Evolutionary conservation across 345 rosid species (phyloP).

Genomic region (Isatis tinctoria): DNA sequence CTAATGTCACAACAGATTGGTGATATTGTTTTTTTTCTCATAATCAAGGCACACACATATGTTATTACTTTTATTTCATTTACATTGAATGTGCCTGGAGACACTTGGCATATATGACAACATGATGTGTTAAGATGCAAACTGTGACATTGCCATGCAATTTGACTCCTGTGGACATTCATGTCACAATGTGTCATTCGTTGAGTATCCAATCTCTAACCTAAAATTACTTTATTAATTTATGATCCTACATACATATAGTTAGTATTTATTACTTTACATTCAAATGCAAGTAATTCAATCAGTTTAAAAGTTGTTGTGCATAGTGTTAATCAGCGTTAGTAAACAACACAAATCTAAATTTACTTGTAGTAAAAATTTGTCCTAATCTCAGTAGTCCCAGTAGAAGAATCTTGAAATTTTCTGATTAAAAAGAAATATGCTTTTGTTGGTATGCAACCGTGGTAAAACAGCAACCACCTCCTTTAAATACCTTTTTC

Average conservation of each 20-base stretch:
- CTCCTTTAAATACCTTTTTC: conserved; percentile 6
- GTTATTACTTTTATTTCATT: neutral
- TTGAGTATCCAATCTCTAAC: neutral
- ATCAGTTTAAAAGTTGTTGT: neutral
- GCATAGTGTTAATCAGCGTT: too few species aligned
- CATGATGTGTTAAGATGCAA: conserved; percentile 22
- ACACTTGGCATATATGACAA: conserved; percentile 21
- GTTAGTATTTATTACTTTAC: neutral
- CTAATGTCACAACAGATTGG: too few species aligned
- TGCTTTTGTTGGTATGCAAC: neutral
- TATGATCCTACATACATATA: neutral
- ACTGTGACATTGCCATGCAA: conserved; percentile 25
- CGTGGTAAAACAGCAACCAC: neutral
- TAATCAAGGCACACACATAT: too few species aligned
- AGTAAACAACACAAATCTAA: too few species aligned
- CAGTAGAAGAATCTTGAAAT: neutral
- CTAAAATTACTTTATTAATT: neutral
- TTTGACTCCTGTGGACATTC: conserved; percentile 11
- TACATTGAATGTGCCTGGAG: neutral
- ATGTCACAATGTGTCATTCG: conserved; percentile 23
- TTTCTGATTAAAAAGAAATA: neutral
- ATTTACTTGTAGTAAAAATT: neutral
- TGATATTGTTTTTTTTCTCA: neutral
- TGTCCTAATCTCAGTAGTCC: neutral
- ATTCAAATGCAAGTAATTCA: neutral